Conservation (phyloP, 2,329 filamentous ascomycete species). For the Aspergillus sojae region DNA sequence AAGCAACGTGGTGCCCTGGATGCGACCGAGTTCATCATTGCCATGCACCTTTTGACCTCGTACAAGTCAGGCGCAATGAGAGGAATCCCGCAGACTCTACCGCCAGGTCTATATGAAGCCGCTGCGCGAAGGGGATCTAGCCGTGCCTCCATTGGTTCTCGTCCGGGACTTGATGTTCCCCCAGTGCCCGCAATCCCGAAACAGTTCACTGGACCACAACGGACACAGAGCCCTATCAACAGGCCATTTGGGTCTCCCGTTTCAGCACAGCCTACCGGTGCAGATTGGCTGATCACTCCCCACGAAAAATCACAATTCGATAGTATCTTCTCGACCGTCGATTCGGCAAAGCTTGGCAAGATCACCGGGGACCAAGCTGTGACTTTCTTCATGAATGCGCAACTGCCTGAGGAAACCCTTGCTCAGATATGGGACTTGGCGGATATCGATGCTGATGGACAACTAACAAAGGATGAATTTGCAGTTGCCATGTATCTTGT, state of each 20-base stretch:
- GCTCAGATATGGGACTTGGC: constrained; percentile 97
- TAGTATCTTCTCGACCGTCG: constrained; percentile 78
- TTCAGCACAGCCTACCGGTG: constrained; percentile 58
- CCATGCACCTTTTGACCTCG: constrained; percentile 94
- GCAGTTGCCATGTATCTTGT: constrained; percentile 98
- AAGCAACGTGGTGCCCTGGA: constrained; percentile 88
- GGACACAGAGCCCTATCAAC: constrained; percentile 63
- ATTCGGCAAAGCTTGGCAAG: constrained; percentile 76
- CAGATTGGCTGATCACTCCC: constrained; percentile 80
- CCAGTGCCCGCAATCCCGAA: constrained; percentile 73
- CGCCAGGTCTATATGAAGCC: constrained; percentile 85
- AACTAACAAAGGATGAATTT: constrained; percentile 85
- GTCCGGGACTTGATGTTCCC: constrained; percentile 51
- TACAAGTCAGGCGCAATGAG: constrained; percentile 83
- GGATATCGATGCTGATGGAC: constrained; percentile 88
- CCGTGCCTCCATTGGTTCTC: constrained; percentile 55
- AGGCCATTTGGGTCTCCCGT: constrained; percentile 54
- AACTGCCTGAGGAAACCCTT: constrained; percentile 81
- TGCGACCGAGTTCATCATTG: constrained; percentile 91
- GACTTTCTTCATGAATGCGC: constrained; percentile 88
- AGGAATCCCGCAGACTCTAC: constrained; percentile 76
- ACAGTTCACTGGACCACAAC: constrained; percentile 69
- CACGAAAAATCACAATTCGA: constrained; percentile 89
- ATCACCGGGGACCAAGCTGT: constrained; percentile 96
- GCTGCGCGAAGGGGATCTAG: constrained; percentile 69